Evolutionary conservation across 2,329 filamentous ascomycete species (phyloP), one percentile per base, ranked within the genome.

Genomic region (Colletotrichum cordylinicola): DNA sequence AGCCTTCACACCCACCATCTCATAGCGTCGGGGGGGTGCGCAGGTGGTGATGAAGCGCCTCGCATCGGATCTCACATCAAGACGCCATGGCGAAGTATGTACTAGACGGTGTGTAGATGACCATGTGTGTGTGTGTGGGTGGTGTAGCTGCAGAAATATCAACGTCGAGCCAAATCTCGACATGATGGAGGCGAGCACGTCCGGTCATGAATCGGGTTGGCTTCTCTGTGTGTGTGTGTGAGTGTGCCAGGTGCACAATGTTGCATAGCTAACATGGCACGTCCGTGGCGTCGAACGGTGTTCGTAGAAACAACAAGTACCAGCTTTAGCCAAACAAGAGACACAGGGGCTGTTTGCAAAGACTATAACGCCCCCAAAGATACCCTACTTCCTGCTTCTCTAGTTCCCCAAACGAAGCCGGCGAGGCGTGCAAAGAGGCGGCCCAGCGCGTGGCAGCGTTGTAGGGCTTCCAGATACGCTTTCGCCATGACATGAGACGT

Each of bases 401-500:
- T 52, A 56, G 39, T 55, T 29, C 43, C n/a, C 29, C 10, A 37
- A 48, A 35, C 29, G 56, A 62, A 68, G 62, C 35, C 37, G 35
- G 55, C 65, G 29, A 68, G 70, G 35, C 31, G 39, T 43, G 18
- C 56, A 15, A 73, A 58, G 65, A 55, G 9, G 24, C 43, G 70
- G 27, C 27, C 55, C 37, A 31, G 56, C 55, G 71, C 71, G 27
- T 43, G 31, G 72, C 37, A 75, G 43, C 61, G 48, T 62, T 66
- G 61, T 73, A 68, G 43, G 43, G 69, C 18, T 68, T 35, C n/a
- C n/a, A 75, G 56, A 75, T 68, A 68, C 24, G 64, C 55, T 73
- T 75, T 72, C 58, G 62, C 69, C 39, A 55, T 43, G 69, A 68
- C 69, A 75, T 64, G 69, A 75, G 69, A 67, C 64, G 69, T 48